These are phyloP conservation scores for Xylariaceae sp. DNA, from an alignment of 2,329 filamentous ascomycete species.

Conservation along the genomic window DNA sequence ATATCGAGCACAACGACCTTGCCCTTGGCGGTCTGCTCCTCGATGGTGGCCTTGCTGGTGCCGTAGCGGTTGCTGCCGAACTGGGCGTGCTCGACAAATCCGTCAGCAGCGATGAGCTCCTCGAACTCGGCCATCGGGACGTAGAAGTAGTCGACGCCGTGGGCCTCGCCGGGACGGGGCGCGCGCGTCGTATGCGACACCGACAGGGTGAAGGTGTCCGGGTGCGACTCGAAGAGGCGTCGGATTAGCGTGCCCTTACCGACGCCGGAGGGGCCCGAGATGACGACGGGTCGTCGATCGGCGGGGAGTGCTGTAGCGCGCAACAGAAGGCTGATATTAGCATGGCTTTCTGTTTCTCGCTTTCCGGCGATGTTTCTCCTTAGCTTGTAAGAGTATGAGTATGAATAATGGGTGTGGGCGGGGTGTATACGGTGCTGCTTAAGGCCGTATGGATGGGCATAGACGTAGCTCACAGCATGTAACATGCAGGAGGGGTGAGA, in stretches of 20 bases:
- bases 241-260: constrained; percentile 78
- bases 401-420: background rate
- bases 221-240: constrained; percentile 56
- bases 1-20: constrained; percentile 84
- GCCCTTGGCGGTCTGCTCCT: constrained; percentile 65
- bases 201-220: constrained; percentile 48
- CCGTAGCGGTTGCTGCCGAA: constrained; percentile 87
- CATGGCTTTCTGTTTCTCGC: background rate
- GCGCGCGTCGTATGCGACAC: constrained; percentile 74
- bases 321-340: constrained; percentile 1
- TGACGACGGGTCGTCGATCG: constrained; percentile 62
- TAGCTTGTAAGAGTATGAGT: background rate
- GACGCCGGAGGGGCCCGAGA: constrained; percentile 73
- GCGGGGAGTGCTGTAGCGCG: constrained; percentile 28
- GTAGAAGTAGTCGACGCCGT: constrained; percentile 80
- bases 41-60: constrained; percentile 73
- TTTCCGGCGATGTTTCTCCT: background rate
- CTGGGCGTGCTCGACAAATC: constrained; percentile 79
- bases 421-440: background rate
- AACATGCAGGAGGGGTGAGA: background rate
- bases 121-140: constrained; percentile 62
- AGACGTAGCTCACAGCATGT: background rate
- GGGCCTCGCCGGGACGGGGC: constrained; percentile 67
- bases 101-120: constrained; percentile 58
- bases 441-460: background rate